Evolutionary conservation across 768 basidiomycete species (phyloP).

Genomic region (Termitomyces sp.): DNA sequence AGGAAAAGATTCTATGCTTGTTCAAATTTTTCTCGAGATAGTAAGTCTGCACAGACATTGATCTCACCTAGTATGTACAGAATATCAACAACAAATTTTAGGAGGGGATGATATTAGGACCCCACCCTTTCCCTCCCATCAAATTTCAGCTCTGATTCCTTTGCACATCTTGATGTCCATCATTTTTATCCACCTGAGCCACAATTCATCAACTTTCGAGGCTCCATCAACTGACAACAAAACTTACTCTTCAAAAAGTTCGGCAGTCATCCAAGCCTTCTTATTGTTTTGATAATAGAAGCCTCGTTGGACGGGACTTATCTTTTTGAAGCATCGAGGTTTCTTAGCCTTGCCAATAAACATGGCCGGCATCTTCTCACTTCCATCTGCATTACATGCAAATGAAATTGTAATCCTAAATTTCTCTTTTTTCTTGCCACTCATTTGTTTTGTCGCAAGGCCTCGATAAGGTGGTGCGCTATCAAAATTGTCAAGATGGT

Average conservation of each 20-base stretch:
- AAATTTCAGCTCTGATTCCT: too few relatives aligned
- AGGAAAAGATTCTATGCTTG: too few relatives aligned
- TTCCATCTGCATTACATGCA: background rate
- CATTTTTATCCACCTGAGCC: background rate
- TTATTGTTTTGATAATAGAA: background rate
- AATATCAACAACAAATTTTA: too few relatives aligned
- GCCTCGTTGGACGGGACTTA: background rate
- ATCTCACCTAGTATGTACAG: too few relatives aligned
- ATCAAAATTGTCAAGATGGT: background rate
- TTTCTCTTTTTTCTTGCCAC: background rate
- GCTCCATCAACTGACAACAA: too few relatives aligned
- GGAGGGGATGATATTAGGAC: too few relatives aligned
- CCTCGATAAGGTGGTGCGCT: background rate
- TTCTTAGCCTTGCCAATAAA: background rate
- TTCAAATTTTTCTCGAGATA: too few relatives aligned
- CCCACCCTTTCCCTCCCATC: too few relatives aligned
- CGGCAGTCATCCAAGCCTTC: too few relatives aligned
- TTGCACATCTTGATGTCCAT: conserved; percentile 11
- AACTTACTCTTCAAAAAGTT: too few relatives aligned
- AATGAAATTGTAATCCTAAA: background rate
- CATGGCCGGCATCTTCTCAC: background rate
- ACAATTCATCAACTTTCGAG: conserved; percentile 7
- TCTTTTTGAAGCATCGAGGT: background rate
- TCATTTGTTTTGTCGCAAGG: background rate
- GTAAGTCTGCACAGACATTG: too few relatives aligned